Base-by-base conservation (phyloP, 805 yeast genomes). In the Metschnikowia chrysomelidarum region DNA sequence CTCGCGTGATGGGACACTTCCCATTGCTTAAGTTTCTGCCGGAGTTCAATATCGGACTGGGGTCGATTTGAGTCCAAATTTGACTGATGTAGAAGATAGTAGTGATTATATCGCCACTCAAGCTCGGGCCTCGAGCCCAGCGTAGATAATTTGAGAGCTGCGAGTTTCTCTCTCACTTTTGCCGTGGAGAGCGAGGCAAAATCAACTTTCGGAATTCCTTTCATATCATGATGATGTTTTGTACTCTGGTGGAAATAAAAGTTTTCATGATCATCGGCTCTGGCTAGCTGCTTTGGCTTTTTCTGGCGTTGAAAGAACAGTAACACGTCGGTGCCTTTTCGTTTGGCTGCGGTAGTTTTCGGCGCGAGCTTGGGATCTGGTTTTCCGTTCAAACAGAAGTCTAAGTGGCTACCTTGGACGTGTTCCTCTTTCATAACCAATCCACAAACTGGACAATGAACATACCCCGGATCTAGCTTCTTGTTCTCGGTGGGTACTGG, bases 41-140 rank as follows among this genome's bases (percentile, higher is more conserved):
- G 64, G 31, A 89, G 56, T 4, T 75, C 73, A 24, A 64, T 60
- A 15, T 77, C 79, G 17, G 75, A 59, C 4, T 74, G 75, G 0
- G 95, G 96, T 19, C 66, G 69, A 22, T 73, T 62, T 5, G 88
- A 73, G 52, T 87, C 96, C 27, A 80, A 71, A 51, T 87, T 87
- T 9, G 95, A 80, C 53, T 89, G 89, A 78, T 81, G 83, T 8
- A 87, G 53, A 20, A 80, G 76, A 37, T 82, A 77, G 63, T 79
- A 89, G 46, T 88, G 91, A 43, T 77, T 80, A 53, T 84, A 84
- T 25, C 98, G 61, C 13, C 73, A 60, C 41, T 85, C 89, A 47
- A 88, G 51, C 44, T 76, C 80, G 11, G 60, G 60, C 41, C 86
- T 67, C 1, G 81, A 59, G 0, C 97, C 98, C 7, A 54, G 57